Conservation (phyloP, 2,329 filamentous ascomycete genomes). For the Rhynchosporium agropyri region DNA sequence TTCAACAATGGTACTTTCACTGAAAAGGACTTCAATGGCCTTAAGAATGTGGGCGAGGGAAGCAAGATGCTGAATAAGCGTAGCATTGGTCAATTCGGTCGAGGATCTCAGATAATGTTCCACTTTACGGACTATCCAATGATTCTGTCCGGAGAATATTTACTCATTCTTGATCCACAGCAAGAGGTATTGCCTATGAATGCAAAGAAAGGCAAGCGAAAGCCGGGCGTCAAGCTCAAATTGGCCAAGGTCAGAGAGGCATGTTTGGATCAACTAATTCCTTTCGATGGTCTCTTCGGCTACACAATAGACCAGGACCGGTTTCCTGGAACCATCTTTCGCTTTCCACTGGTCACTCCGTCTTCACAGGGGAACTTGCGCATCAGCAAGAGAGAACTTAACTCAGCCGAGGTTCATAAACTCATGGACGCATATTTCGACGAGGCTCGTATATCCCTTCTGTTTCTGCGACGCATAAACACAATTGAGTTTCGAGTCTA, state of each 20-base stretch:
- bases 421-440: slow-evolving; percentile 32
- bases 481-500: slow-evolving; percentile 31
- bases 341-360: slow-evolving; percentile 34
- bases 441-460: slow-evolving; percentile 35
- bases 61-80: slow-evolving; percentile 40
- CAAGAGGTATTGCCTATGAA: slow-evolving; percentile 34
- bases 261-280: slow-evolving; percentile 31
- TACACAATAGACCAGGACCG: slow-evolving; percentile 30
- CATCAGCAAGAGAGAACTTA: slow-evolving; percentile 20
- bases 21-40: slow-evolving; percentile 41
- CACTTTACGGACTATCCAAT: slow-evolving; percentile 44
- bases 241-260: slow-evolving; percentile 32
- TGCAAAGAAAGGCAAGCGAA: slow-evolving; percentile 28
- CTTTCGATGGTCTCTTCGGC: slow-evolving; percentile 35
- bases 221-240: slow-evolving; percentile 31
- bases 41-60: slow-evolving; percentile 42
- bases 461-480: slow-evolving; percentile 35
- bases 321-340: slow-evolving; percentile 39
- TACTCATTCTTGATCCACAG: slow-evolving; percentile 43
- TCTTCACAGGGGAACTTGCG: slow-evolving; percentile 18
- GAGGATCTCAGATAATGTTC: slow-evolving; percentile 45
- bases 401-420: slow-evolving; percentile 3
- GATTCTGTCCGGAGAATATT: slow-evolving; percentile 41
- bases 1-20: slow-evolving; percentile 42
- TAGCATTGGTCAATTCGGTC: slow-evolving; percentile 43